Conservation (phyloP, 306 rosid genomes). For the Begonia peltatifolia region DNA sequence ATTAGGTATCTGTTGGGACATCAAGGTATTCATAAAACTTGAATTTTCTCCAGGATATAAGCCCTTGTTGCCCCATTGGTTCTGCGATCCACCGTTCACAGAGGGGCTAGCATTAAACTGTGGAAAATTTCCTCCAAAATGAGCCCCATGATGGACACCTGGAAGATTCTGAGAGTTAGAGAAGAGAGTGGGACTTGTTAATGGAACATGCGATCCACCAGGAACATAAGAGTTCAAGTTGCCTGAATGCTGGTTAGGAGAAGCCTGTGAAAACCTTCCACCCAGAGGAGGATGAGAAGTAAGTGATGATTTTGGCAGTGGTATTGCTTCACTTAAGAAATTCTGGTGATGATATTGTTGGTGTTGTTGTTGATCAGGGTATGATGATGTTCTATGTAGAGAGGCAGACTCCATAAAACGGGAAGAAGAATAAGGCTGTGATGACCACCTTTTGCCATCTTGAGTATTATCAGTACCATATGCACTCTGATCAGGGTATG, state of each 20-base stretch:
- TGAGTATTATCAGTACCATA: constrained; percentile 26
- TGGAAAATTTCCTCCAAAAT: constrained; percentile 40
- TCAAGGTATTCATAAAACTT: constrained; percentile 21
- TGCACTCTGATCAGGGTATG: constrained; percentile 67
- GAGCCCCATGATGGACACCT: constrained; percentile 36
- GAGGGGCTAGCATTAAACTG: constrained; percentile 28
- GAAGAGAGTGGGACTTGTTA: constrained; percentile 33
- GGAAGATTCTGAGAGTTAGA: constrained; percentile 37
- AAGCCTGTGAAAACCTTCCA: constrained; percentile 34
- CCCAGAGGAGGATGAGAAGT: constrained; percentile 40
- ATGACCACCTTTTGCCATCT: constrained; percentile 53
- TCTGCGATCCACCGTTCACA: constrained; percentile 24
- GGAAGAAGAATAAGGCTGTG: constrained; percentile 48
- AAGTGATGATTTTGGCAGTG: constrained; percentile 45
- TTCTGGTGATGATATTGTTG: constrained; percentile 45
- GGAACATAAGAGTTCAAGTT: constrained; percentile 32
- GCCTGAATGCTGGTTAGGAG: constrained; percentile 39
- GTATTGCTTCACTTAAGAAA: constrained; percentile 49
- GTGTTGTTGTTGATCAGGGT: constrained; percentile 77
- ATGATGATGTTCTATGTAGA: constrained; percentile 76
- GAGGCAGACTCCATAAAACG: constrained; percentile 34
- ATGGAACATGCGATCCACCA: constrained; percentile 34
- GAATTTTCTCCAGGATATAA: constrained; percentile 42
- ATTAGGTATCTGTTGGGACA: constrained; percentile 44
- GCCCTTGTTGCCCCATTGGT: constrained; percentile 46